These are phyloP conservation scores for Ophiocordyceps camponoti-rufipedis DNA, from an alignment of 2,329 filamentous ascomycete species.

Conservation along the genomic window DNA sequence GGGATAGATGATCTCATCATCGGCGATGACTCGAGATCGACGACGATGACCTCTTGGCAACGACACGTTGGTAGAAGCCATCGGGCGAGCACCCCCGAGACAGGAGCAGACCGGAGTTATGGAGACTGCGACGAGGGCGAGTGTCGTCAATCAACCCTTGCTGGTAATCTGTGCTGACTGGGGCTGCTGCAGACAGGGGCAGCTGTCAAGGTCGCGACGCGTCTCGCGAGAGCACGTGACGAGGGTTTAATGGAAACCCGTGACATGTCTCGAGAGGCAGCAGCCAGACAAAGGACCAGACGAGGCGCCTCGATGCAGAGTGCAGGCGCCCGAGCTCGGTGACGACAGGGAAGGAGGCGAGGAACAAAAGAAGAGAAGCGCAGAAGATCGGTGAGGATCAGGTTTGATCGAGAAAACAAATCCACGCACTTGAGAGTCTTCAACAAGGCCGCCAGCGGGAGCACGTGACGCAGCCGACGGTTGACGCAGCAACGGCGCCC, in stretches of 20 bases:
- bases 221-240: conserved; percentile 17
- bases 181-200: background rate
- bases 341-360: background rate
- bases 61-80: background rate
- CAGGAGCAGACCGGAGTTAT: background rate
- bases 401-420: background rate
- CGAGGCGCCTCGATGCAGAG: background rate
- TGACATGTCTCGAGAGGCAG: background rate
- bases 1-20: conserved; percentile 30
- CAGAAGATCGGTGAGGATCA: background rate
- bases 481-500: background rate
- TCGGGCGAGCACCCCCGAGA: background rate
- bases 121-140: too few relatives aligned
- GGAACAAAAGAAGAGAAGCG: too few relatives aligned
- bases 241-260: conserved; percentile 9
- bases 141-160: too few relatives aligned
- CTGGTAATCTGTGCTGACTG: background rate
- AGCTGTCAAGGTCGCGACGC: conserved; percentile 7
- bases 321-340: background rate
- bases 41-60: background rate
- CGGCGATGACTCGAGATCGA: background rate
- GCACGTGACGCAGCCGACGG: background rate
- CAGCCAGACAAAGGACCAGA: background rate
- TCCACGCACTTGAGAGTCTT: background rate
- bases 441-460: background rate